Evolutionary conservation across 768 basidiomycete genomes (phyloP).

Genomic region (Galerina marginata): DNA sequence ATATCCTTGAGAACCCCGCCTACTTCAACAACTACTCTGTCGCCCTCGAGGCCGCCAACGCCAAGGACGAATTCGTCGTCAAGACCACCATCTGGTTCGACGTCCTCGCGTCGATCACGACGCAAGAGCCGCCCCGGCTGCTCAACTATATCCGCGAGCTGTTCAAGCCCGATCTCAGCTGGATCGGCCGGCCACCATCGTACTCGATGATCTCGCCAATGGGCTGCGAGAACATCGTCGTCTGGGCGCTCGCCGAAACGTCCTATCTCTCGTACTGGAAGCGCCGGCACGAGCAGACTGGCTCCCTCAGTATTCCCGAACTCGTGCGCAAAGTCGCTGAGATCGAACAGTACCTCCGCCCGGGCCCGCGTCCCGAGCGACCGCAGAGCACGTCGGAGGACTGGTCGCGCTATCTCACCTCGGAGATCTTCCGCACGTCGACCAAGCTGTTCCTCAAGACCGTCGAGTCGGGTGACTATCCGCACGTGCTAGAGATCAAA

Average conservation of each 20-base stretch:
- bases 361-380: conserved; percentile 25
- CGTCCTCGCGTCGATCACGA: conserved; percentile 79
- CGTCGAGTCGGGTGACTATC: conserved; percentile 76
- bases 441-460: conserved; percentile 77
- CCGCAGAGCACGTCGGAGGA: conserved; percentile 29
- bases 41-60: conserved; percentile 44
- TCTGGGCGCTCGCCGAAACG: conserved; percentile 81
- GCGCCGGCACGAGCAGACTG: conserved; percentile 38
- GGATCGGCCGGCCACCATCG: conserved; percentile 43
- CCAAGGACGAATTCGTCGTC: conserved; percentile 74
- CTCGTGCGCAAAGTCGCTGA: conserved; percentile 58
- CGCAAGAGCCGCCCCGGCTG: conserved; percentile 62
- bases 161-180: conserved; percentile 53
- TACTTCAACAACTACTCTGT: conserved; percentile 48
- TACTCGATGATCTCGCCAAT: conserved; percentile 83
- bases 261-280: conserved; percentile 74
- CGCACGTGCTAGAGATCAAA: conserved; percentile 66
- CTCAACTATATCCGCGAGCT: conserved; percentile 58
- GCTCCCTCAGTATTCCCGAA: conserved; percentile 61
- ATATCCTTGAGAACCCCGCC: conserved; percentile 45
- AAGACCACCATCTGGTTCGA: conserved; percentile 91
- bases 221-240: conserved; percentile 83
- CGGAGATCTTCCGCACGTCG: conserved; percentile 75
- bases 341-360: conserved; percentile 51
- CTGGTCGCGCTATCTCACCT: conserved; percentile 49